A percentile compares a stretch with the other conserved stretches of the same genome.
Evolutionary conservation across 345 rosid species (phyloP).

Genomic region (Passiflora organensis): DNA sequence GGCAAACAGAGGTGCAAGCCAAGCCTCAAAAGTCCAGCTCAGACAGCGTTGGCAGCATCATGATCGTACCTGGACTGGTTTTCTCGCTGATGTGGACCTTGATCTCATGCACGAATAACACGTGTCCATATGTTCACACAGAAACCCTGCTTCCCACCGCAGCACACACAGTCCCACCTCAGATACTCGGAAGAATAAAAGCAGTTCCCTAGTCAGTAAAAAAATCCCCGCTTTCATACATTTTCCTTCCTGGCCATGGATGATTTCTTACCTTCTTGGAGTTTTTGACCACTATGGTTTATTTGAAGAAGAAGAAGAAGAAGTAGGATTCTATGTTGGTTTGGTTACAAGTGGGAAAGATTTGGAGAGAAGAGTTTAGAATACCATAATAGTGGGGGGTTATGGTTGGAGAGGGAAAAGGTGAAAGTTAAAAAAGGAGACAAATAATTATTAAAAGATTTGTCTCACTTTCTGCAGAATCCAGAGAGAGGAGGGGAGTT

Average conservation of each 20-base stretch:
- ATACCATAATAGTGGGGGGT: no score
- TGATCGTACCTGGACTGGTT: conserved; percentile 24
- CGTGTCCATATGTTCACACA: conserved; percentile 15
- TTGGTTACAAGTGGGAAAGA: no score
- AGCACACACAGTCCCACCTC: not conserved
- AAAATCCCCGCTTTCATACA: not conserved
- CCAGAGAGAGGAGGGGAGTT: conserved; percentile 1
- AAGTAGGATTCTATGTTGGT: not conserved
- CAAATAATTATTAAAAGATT: not conserved
- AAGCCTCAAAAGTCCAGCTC: conserved; percentile 31
- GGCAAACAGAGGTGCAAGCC: no score
- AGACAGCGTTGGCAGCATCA: conserved; percentile 32
- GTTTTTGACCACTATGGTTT: not conserved
- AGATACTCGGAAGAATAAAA: not conserved
- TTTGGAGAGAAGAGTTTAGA: not conserved
- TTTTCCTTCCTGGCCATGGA: no score
- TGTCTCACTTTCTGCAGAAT: conserved; percentile 15
- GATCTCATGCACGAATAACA: conserved; percentile 27
- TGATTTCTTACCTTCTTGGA: not conserved
- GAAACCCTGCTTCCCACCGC: not conserved
- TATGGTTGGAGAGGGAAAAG: not conserved
- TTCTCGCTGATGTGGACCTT: conserved; percentile 16
- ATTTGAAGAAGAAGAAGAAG: no score
- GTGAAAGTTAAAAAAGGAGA: not conserved
- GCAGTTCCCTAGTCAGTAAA: not conserved